phyloP scores from a whole-genome alignment of 371 early-diverging fungal genomes.

The Polyrhizophydium stewartii region DNA sequence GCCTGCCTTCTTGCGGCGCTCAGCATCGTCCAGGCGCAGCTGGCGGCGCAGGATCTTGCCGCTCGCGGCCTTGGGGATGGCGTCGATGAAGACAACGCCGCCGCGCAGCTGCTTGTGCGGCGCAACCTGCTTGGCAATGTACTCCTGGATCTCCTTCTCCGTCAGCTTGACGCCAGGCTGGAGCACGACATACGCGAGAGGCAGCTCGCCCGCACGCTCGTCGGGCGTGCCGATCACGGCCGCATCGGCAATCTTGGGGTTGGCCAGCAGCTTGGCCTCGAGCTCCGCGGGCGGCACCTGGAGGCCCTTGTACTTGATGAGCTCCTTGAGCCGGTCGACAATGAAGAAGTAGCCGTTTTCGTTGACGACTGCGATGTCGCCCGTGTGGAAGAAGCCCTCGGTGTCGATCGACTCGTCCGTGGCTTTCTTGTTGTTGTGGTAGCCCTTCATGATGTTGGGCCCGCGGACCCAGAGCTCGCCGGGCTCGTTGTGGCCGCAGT shows the following conservation, averaged over 20 bases:
- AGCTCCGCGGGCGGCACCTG: slow-evolving; percentile 84
- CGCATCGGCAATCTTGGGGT: slow-evolving; percentile 66
- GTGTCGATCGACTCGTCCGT: slow-evolving; percentile 60
- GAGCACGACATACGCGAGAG: slow-evolving; percentile 72
- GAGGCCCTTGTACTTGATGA: slow-evolving; percentile 58
- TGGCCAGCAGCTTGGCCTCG: slow-evolving; percentile 70
- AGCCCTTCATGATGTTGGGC: slow-evolving; percentile 66
- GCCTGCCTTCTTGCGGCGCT: no score
- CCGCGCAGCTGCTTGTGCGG: slow-evolving; percentile 75
- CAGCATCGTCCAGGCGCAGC: slow-evolving; percentile 7
- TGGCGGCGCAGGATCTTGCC: slow-evolving; percentile 75
- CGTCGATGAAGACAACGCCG: slow-evolving; percentile 64
- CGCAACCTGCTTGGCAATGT: slow-evolving; percentile 60
- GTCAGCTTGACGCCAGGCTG: slow-evolving; percentile 23
- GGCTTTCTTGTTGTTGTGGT: slow-evolving; percentile 70
- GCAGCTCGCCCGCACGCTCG: slow-evolving; percentile 69
- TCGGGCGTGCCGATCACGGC: slow-evolving; percentile 44
- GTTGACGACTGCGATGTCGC: slow-evolving; percentile 62
- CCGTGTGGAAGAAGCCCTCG: slow-evolving; percentile 61
- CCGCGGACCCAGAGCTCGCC: slow-evolving; percentile 92
- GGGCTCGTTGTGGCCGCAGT: slow-evolving; percentile 33
- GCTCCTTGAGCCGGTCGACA: slow-evolving; percentile 47
- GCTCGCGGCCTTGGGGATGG: slow-evolving; percentile 73
- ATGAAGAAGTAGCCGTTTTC: slow-evolving; percentile 50
- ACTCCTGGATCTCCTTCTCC: slow-evolving; percentile 50